Base-by-base conservation (phyloP, 305 asterid species). In the Fraxinus sp. region DNA sequence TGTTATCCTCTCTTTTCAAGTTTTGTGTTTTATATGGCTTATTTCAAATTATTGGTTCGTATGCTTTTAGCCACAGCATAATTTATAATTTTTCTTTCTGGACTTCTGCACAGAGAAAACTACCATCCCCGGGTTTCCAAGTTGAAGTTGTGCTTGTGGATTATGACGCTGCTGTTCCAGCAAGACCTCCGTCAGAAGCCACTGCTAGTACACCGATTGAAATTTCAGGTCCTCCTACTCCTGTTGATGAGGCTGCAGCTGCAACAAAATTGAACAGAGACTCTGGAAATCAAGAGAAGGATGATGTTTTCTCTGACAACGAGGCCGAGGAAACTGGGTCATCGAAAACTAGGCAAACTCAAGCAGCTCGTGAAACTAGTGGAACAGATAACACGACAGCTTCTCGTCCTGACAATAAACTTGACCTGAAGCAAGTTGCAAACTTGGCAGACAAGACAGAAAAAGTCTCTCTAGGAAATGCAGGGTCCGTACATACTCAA, bases 81-180 rank as follows among this genome's bases (percentile, higher is more conserved):
- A 10, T 75, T 22, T 71, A 73, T 82, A 49, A 33, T 62, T n/a
- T 70, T 39, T 46, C 28, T 75, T 30, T 81, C 16, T 20, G 22
- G 35, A n/a, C 66, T 70, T 74, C n/a, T 75, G 46, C 85, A 85
- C 93, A 97, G 99, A 92, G 99, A 87, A 97, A 97, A 89, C 89
- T 97, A 73, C 98, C 98, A 75, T 97, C 99, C 74, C 97, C 98
- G 0, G 98, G 98, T 80, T 95, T 97, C 85, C 97, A 93, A 88
- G 92, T 97, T 76, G 99, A 97, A 88, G 89, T 97, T 75, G 98
- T 97, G 83, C 97, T 97, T 2, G 95, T 86, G 77, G 98, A 92
- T 89, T 90, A 89, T 68, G 95, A 91, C 71, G 55, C 90, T 80
- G 80, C 90, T 78, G 84, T 80, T 83, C 59, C 92, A 62, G 64